A percentile compares a stretch with the other conserved stretches of the same genome.
These are phyloP conservation scores for Saxispiralis lemnorum DNA, from an alignment of 495 filamentous ascomycete species.

Conservation along the genomic window DNA sequence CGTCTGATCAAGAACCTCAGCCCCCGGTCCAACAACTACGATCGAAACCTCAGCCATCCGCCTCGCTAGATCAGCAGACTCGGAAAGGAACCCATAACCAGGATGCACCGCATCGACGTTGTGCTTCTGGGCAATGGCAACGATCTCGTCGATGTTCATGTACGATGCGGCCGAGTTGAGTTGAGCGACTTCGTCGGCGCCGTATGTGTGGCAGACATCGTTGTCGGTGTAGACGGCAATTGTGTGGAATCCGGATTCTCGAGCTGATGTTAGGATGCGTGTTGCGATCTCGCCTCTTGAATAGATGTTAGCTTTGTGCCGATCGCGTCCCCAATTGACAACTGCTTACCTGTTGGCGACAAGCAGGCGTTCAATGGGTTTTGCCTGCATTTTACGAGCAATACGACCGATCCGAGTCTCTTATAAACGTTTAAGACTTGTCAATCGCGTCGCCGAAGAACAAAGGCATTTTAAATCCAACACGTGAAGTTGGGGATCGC, in stretches of 20 bases:
- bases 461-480: too few species aligned
- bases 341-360: conserved; percentile 37
- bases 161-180: conserved; percentile 35
- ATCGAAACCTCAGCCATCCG: conserved; percentile 35
- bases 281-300: conserved; percentile 43
- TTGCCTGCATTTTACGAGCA: neutral
- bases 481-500: too few species aligned
- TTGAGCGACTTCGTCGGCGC: conserved; percentile 29
- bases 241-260: conserved; percentile 37
- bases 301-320: conserved; percentile 5
- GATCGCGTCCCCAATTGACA: neutral
- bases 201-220: conserved; percentile 36
- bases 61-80: conserved; percentile 36
- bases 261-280: conserved; percentile 37
- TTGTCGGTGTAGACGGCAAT: conserved; percentile 35
- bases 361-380: conserved; percentile 34
- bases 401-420: too few species aligned
- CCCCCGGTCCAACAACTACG: conserved; percentile 38
- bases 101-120: conserved; percentile 41
- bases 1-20: conserved; percentile 32
- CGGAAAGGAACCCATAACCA: conserved; percentile 46
- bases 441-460: too few species aligned
- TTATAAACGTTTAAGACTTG: too few species aligned
- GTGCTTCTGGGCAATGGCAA: conserved; percentile 31
- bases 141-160: conserved; percentile 31